Percentiles rank a stretch among this genome's conserved stretches.
These are phyloP conservation scores for Akanthomyces uredinophilus DNA, from an alignment of 2,329 filamentous ascomycete species.

Conservation along the genomic window DNA sequence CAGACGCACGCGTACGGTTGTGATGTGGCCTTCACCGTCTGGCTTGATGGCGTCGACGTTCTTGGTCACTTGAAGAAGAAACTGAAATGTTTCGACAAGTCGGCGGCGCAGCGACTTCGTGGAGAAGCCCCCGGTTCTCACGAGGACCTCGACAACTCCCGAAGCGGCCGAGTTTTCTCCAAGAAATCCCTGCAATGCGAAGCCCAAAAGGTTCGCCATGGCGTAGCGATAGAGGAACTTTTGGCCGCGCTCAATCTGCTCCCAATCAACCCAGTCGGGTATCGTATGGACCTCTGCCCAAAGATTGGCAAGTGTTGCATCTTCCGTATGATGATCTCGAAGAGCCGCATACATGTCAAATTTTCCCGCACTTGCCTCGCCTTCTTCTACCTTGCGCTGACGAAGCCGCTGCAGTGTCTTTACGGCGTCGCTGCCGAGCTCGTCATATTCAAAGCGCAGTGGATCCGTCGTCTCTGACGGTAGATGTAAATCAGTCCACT, in stretches of 20 bases:
- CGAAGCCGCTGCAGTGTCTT: slow-evolving; percentile 17
- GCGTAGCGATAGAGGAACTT: slow-evolving; percentile 62
- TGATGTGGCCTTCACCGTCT: slow-evolving; percentile 56
- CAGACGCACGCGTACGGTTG: slow-evolving; percentile 59
- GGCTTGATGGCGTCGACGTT: slow-evolving; percentile 54
- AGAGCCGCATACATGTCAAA: not conserved
- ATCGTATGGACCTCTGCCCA: slow-evolving; percentile 56
- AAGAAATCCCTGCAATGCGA: slow-evolving; percentile 33
- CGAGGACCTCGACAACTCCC: slow-evolving; percentile 59
- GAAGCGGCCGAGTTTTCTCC: slow-evolving; percentile 40
- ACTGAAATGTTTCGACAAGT: slow-evolving; percentile 43
- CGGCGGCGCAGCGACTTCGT: slow-evolving; percentile 54
- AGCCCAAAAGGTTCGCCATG: slow-evolving; percentile 51
- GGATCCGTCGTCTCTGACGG: slow-evolving; percentile 14
- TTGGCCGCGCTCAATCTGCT: slow-evolving; percentile 58
- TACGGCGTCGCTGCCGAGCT: slow-evolving; percentile 18
- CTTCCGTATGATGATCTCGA: slow-evolving; percentile 40
- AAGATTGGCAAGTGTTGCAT: slow-evolving; percentile 41
- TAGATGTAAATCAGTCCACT: slow-evolving; percentile 20
- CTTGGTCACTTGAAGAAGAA: slow-evolving; percentile 52
- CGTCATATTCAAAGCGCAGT: slow-evolving; percentile 19
- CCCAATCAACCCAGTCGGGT: slow-evolving; percentile 64
- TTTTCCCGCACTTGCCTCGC: not conserved
- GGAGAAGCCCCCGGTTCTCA: slow-evolving; percentile 62
- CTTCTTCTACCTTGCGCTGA: not conserved